These are phyloP conservation scores for Poronia punctata DNA, from an alignment of 495 filamentous ascomycete genomes.

Conservation along the genomic window DNA sequence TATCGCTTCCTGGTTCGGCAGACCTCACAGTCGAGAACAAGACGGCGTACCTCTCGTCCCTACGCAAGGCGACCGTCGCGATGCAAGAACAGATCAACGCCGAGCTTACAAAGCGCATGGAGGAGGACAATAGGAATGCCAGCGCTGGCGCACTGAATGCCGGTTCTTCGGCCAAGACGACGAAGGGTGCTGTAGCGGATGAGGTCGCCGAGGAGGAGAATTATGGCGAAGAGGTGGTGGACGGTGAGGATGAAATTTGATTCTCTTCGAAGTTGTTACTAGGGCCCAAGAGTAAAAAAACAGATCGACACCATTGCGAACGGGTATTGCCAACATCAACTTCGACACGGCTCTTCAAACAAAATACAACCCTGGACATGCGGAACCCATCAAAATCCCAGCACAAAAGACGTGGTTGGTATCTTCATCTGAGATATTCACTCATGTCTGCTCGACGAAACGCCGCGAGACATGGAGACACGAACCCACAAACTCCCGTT, in stretches of 20 bases:
- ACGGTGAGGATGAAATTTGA: slow-evolving; percentile 37
- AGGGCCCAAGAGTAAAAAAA: not conserved
- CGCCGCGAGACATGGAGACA: too few species aligned
- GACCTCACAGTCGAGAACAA: slow-evolving; percentile 42
- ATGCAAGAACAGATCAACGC: slow-evolving; percentile 73
- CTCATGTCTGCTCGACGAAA: too few species aligned
- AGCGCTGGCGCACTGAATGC: slow-evolving; percentile 42
- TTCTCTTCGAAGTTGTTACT: too few species aligned
- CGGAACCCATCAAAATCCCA: too few species aligned
- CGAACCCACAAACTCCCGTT: too few species aligned
- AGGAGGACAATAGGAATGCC: slow-evolving; percentile 62
- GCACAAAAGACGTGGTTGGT: not conserved
- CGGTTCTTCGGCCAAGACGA: not conserved
- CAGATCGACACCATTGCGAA: not conserved
- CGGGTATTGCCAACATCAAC: slow-evolving; percentile 3
- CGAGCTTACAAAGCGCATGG: slow-evolving; percentile 83
- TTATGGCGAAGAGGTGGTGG: slow-evolving; percentile 74
- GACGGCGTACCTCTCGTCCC: slow-evolving; percentile 56
- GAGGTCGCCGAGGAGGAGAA: slow-evolving; percentile 65
- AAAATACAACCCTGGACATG: too few species aligned
- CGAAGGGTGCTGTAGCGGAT: slow-evolving; percentile 19
- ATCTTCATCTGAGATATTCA: too few species aligned
- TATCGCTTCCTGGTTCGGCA: slow-evolving; percentile 24
- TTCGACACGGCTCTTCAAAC: not conserved
- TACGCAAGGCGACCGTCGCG: slow-evolving; percentile 52